Base-by-base conservation (phyloP, 2,329 filamentous ascomycete species). In the Colletotrichum lupini region DNA sequence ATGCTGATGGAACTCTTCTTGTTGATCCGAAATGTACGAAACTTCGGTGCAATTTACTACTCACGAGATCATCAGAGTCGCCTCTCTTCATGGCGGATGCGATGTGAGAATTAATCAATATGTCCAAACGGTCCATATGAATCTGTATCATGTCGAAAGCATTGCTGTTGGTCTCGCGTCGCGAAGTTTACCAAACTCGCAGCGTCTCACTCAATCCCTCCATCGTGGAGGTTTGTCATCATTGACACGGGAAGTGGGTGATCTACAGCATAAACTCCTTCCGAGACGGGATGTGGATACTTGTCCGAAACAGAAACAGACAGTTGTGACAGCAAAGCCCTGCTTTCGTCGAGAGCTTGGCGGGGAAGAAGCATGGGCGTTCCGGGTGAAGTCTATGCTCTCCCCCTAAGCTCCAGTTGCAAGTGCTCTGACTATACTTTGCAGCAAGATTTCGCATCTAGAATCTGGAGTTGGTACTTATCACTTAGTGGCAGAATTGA, bases 211-310 rank as follows among this genome's bases (percentile, higher is more conserved):
- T 19, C 7, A 49, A 49, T n/a, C 4, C 19, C 3, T 49, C 8
- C 42, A n/a, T 11, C 16, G 19, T 7, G 7, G 42, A 11, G 42
- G 42, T 49, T 49, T 49, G 16, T 49, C 42, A 49, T 49, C 42
- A 9, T n/a, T n/a, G 42, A 22, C 42, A 49, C 42, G 42, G 42
- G 42, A 22, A 49, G 19, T 49, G 42, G 42, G 42, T 19, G 19
- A 49, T 49, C 42, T n/a, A 49, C 42, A 49, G 42, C 42, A 49
- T 49, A 22, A 49, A 19, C 19, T 49, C 7, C 42, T 49, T 55
- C 28, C 35, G 62, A 55, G 49, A 53, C 62, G 62, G 62, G 62
- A 65, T 55, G 62, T 65, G 62, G 49, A 49, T 42, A 52, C 49
- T 49, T 26, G 19, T 49, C 24, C 32, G 37, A 35, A 5, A 30